Evolutionary conservation across 1,284 basidiomycete genomes (phyloP), one percentile per base, ranked within the genome.

Genomic region (Anthracocystis setariae): DNA sequence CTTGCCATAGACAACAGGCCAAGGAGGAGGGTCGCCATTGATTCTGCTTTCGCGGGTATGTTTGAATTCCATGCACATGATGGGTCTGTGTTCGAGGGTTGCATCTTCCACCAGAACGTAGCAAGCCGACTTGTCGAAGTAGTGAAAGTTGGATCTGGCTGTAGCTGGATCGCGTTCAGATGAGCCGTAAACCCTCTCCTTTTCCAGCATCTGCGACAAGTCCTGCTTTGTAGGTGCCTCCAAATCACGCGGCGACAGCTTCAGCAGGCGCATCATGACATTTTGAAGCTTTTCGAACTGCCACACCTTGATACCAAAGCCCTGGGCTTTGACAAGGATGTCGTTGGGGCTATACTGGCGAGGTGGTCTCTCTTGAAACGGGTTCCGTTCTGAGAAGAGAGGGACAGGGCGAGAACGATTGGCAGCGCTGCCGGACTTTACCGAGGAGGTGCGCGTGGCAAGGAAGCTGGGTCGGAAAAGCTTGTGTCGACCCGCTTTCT

Each of bases 101-200:
- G 93, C 88, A 78, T 98, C 96, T 82, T 98, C 94, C 24, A 98
- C 88, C 39, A 98, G 87, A 27, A 98, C 86, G 82, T 92, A 97
- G 81, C 87, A 90, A 56, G 87, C 89, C 46, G 88, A 87, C 53
- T 90, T 89, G 27, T 88, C 85, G 84, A 98, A 98, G 83, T 98
- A 99, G 70, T 89, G 88, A 80, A 89, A 94, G 83, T 95, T 93
- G 63, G 91, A 89, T 45, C 94, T 89, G 58, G 89, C 91, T 51
- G 94, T 91, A 12, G 88, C 89, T 1, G 92, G 90, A 84, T 98
- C 96, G 38, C 94, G 90, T 85, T 99, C 96, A 1, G 85, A 90
- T 1, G 90, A 91, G 44, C 96, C 96, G 74, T 93, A 89, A 38
- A 93, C 84, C 71, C 90, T 90, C 83, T 99, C 96, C 27, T 91